Evolutionary conservation across 1,284 basidiomycete species (phyloP).

Genomic region (Stereum hirsutum): DNA sequence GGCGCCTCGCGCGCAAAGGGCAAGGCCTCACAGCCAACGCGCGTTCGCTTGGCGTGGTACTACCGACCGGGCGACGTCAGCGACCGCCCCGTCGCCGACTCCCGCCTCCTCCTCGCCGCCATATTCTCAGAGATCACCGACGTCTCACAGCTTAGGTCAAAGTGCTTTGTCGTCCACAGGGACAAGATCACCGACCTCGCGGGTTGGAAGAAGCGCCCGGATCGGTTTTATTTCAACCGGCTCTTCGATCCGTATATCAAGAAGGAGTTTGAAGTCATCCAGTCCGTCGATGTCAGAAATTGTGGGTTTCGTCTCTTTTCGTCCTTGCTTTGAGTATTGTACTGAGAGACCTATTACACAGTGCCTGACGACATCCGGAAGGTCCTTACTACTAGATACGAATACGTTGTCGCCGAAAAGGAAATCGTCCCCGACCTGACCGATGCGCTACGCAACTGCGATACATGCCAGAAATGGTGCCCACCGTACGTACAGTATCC

Average conservation of each 20-base stretch:
- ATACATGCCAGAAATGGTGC: slow-evolving; percentile 84
- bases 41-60: slow-evolving; percentile 88
- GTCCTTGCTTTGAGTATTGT: neutral
- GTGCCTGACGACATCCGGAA: slow-evolving; percentile 77
- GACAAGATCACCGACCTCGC: slow-evolving; percentile 91
- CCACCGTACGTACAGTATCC: slow-evolving; percentile 50
- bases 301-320: slow-evolving; percentile 60
- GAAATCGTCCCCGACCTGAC: slow-evolving; percentile 89
- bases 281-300: slow-evolving; percentile 81
- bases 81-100: slow-evolving; percentile 79
- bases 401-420: slow-evolving; percentile 92
- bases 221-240: slow-evolving; percentile 91
- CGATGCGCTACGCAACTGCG: slow-evolving; percentile 79
- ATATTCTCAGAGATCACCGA: slow-evolving; percentile 95
- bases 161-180: slow-evolving; percentile 88
- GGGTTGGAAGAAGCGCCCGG: slow-evolving; percentile 93
- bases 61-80: slow-evolving; percentile 87
- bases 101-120: slow-evolving; percentile 84
- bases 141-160: slow-evolving; percentile 83
- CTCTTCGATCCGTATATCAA: slow-evolving; percentile 97
- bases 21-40: slow-evolving; percentile 42
- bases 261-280: slow-evolving; percentile 95
- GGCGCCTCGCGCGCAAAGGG: slow-evolving; percentile 49
- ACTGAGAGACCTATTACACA: slow-evolving; percentile 20
- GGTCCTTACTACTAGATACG: slow-evolving; percentile 75